phyloP scores from a whole-genome alignment of 805 yeast species.

The Debaryomyces maramus region DNA sequence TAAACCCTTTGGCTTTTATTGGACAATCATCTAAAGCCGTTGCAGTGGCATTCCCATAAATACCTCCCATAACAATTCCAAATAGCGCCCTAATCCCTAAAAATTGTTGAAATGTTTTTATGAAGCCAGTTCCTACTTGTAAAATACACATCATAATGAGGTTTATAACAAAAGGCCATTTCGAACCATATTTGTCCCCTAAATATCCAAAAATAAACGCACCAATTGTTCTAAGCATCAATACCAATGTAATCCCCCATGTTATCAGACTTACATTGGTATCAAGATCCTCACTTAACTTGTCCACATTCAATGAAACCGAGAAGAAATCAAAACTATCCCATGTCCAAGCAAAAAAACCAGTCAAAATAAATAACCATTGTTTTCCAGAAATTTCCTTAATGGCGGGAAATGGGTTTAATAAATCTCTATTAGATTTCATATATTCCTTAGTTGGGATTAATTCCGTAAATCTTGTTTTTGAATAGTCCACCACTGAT shows the following conservation, averaged over 20 bases:
- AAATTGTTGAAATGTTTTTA: slow-evolving; percentile 54
- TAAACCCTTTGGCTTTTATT: slow-evolving; percentile 52
- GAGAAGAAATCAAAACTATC: slow-evolving; percentile 67
- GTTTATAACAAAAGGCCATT: slow-evolving; percentile 54
- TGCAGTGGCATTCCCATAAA: slow-evolving; percentile 55
- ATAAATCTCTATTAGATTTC: slow-evolving; percentile 36
- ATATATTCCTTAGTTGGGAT: slow-evolving; percentile 46
- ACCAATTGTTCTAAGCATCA: slow-evolving; percentile 69
- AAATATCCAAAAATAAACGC: slow-evolving; percentile 59
- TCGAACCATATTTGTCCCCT: slow-evolving; percentile 63
- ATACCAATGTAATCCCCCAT: slow-evolving; percentile 67
- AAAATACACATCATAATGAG: slow-evolving; percentile 47
- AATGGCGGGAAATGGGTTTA: slow-evolving; percentile 67
- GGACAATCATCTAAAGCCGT: slow-evolving; percentile 58
- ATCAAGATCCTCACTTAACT: slow-evolving; percentile 47
- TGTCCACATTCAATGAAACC: slow-evolving; percentile 51
- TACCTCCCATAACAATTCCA: slow-evolving; percentile 59
- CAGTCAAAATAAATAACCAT: slow-evolving; percentile 57
- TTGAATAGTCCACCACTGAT: slow-evolving; percentile 36
- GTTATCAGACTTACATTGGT: slow-evolving; percentile 51
- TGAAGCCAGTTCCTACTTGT: slow-evolving; percentile 66
- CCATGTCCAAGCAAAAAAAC: slow-evolving; percentile 62
- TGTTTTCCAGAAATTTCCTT: slow-evolving; percentile 48
- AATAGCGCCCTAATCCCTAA: slow-evolving; percentile 63
- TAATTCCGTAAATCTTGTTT: slow-evolving; percentile 50